Conservation (phyloP, 495 filamentous ascomycete genomes). For the Xylaria grammica region DNA sequence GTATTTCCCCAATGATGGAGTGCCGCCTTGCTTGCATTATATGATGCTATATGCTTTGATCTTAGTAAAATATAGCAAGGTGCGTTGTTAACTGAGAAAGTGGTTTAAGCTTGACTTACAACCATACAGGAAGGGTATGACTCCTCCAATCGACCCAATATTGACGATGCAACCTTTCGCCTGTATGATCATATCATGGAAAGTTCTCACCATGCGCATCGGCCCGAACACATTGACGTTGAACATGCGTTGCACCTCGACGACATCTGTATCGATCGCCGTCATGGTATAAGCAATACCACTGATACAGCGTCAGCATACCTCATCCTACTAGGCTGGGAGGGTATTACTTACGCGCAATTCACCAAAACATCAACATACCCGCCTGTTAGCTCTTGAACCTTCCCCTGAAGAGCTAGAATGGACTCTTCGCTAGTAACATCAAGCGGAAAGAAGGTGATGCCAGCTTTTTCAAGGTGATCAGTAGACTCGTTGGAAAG, state of each 20-base stretch:
- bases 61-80: no score
- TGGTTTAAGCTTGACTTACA: no score
- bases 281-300: slow-evolving; percentile 40
- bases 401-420: background rate
- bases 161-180: slow-evolving; percentile 36
- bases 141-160: slow-evolving; percentile 39
- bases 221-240: slow-evolving; percentile 41
- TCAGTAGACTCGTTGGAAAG: background rate
- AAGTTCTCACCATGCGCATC: slow-evolving; percentile 39
- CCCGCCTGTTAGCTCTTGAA: background rate
- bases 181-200: slow-evolving; percentile 34
- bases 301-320: no score
- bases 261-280: slow-evolving; percentile 36
- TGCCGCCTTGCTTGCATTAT: slow-evolving; percentile 43
- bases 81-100: no score
- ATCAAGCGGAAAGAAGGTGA: background rate
- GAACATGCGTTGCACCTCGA: slow-evolving; percentile 37
- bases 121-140: slow-evolving; percentile 41
- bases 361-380: background rate
- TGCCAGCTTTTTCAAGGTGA: background rate
- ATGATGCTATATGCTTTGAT: slow-evolving; percentile 32
- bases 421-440: background rate
- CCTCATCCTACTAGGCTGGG: no score
- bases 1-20: slow-evolving; percentile 39
- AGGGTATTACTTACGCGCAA: background rate